Percentiles rank a stretch among this genome's conserved stretches.
Conservation (phyloP, 2,329 filamentous ascomycete genomes). For the Botrytis squamosa region DNA sequence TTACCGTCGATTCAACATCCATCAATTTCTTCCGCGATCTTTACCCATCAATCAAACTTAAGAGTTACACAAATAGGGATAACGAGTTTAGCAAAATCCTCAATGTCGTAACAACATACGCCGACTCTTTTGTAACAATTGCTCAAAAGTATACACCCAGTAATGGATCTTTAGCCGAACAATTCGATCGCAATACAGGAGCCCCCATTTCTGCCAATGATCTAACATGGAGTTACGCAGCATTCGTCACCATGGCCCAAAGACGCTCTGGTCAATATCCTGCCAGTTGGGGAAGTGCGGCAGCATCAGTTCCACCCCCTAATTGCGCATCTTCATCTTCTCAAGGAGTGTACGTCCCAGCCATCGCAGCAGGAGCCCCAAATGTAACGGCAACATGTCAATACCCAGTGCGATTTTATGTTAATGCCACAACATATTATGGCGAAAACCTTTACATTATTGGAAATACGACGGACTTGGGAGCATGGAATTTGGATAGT, state of each 20-base stretch:
- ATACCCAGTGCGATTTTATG: conserved; percentile 46
- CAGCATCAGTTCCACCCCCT: conserved; percentile 48
- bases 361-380: conserved; percentile 46
- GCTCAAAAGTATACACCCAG: conserved; percentile 51
- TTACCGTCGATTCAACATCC: conserved; percentile 63
- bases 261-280: conserved; percentile 56
- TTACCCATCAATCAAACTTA: conserved; percentile 55
- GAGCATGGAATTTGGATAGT: conserved; percentile 43
- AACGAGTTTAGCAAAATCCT: conserved; percentile 49
- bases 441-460: conserved; percentile 50
- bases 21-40: conserved; percentile 71
- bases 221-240: conserved; percentile 72
- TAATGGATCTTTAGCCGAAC: conserved; percentile 64
- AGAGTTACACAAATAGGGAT: conserved; percentile 61
- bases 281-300: conserved; percentile 51
- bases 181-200: conserved; percentile 57
- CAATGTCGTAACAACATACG: conserved; percentile 60
- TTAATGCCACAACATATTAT: conserved; percentile 47
- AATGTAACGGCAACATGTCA: conserved; percentile 34
- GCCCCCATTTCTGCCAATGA: conserved; percentile 60
- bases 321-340: conserved; percentile 49
- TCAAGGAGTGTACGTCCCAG: conserved; percentile 49
- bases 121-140: conserved; percentile 53
- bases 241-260: conserved; percentile 61
- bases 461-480: conserved; percentile 46